Percentiles rank a stretch among this genome's conserved stretches.
These are phyloP conservation scores for Erythrophleum ivorense DNA, from an alignment of 331 rosid species.

Conservation along the genomic window DNA sequence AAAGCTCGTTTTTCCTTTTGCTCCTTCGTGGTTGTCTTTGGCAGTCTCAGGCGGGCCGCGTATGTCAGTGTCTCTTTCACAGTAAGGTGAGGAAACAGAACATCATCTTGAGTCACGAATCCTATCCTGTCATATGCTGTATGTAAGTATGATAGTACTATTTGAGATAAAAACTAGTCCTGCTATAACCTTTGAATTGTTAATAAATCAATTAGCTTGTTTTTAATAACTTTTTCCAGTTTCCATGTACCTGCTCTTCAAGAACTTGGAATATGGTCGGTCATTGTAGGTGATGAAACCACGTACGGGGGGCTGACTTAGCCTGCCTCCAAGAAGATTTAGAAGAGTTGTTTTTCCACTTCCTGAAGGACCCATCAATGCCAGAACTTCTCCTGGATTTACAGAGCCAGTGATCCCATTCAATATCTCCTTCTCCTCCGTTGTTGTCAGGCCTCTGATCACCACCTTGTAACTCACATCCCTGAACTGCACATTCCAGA, in stretches of 20 bases:
- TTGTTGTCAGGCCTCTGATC: conserved; percentile 71
- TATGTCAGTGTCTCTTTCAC: conserved; percentile 90
- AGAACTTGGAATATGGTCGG: conserved; percentile 76
- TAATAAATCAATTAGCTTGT: not conserved
- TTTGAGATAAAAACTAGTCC: not conserved
- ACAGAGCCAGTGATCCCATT: conserved; percentile 85
- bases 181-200: not conserved
- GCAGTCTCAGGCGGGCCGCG: conserved; percentile 81
- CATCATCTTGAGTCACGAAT: conserved; percentile 96
- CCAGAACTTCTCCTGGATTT: conserved; percentile 92
- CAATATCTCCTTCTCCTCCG: conserved; percentile 77
- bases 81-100: conserved; percentile 91
- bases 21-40: conserved; percentile 72
- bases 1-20: conserved; percentile 88
- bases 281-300: conserved; percentile 88
- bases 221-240: not conserved
- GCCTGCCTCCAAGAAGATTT: conserved; percentile 84
- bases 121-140: conserved; percentile 75
- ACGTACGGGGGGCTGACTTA: conserved; percentile 46
- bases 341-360: conserved; percentile 94
- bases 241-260: conserved; percentile 78
- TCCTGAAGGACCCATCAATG: conserved; percentile 98
- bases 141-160: not conserved
- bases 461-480: conserved; percentile 85
- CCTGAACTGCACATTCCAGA: conserved; percentile 65